Evolutionary conservation across 495 filamentous ascomycete genomes (phyloP).

Genomic region (Acidiella bohemica): DNA sequence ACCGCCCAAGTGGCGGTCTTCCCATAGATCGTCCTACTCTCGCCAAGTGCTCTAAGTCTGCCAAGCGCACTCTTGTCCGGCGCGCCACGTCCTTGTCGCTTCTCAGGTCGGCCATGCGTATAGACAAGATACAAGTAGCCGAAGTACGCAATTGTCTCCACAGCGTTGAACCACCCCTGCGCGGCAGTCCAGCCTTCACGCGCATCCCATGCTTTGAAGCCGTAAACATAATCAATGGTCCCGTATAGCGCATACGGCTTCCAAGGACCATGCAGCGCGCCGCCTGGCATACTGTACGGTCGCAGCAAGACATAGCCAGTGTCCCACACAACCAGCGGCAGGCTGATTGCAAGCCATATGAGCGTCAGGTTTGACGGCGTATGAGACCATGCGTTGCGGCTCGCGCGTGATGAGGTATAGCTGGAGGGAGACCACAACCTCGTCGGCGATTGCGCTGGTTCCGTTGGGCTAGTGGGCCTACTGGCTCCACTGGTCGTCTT

Average conservation of each 20-base stretch:
- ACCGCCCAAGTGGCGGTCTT: conserved; percentile 47
- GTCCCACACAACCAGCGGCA: conserved; percentile 79
- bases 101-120: conserved; percentile 29
- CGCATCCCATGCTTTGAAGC: conserved; percentile 59
- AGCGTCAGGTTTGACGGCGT: conserved; percentile 51
- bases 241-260: conserved; percentile 72
- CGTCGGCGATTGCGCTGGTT: conserved; percentile 2
- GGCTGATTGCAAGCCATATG: conserved; percentile 62
- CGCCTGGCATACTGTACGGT: conserved; percentile 73
- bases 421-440: conserved; percentile 18
- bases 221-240: conserved; percentile 71
- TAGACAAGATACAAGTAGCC: conserved; percentile 54
- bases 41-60: conserved; percentile 33
- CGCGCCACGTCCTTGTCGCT: conserved; percentile 28
- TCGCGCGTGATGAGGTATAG: background rate
- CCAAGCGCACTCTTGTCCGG: conserved; percentile 22
- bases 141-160: conserved; percentile 60
- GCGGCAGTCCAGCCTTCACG: conserved; percentile 68
- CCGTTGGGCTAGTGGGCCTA: background rate
- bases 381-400: conserved; percentile 44
- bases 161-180: conserved; percentile 56
- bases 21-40: conserved; percentile 43
- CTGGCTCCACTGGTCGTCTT: background rate
- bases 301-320: conserved; percentile 66
- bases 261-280: conserved; percentile 60